Conservation (phyloP, 176 grass and related monocot genomes). For the barley (Hordeum vulgare) region MorexV3_pseudomolecules_assembly NC_058523.1:542459655-542460154, state of each 20-base stretch:
- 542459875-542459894: constrained; percentile 1
- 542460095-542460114: constrained; percentile 90
- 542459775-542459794: constrained; percentile 65
- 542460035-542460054: constrained; percentile 94
- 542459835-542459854: constrained; percentile 75
- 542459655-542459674: constrained; percentile 98
- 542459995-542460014: background rate
- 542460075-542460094: constrained; percentile 99
- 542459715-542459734: constrained; percentile 68
- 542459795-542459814: constrained; percentile 71
- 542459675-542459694: constrained; percentile 80
- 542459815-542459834: constrained; percentile 73
- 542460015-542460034: constrained; percentile 5
- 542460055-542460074: constrained; percentile 99
- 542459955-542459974: background rate
- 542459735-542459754: constrained; percentile 89
- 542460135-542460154: constrained; percentile 42
- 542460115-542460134: constrained; percentile 68
- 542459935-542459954: background rate
- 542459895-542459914: constrained; percentile 7
- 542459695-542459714: constrained; percentile 58
- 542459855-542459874: constrained; percentile 22
- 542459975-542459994: background rate
- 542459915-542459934: background rate
- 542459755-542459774: constrained; percentile 89